Evolutionary conservation across 805 yeast genomes (phyloP), one percentile per base, ranked within the genome.

Genomic region (Yamadazyma akitaensis): DNA sequence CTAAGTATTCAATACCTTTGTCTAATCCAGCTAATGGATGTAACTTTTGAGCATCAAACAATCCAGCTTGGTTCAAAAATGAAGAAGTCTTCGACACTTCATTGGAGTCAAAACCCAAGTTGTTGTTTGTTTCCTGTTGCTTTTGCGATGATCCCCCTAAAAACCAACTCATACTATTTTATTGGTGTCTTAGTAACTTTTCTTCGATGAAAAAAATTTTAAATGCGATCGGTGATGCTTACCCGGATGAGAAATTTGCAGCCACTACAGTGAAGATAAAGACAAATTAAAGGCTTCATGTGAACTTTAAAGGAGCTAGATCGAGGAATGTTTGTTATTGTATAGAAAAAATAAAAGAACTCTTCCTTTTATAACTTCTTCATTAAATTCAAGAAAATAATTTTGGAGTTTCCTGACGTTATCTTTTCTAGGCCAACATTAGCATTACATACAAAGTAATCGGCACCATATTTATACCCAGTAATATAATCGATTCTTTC

Each of bases 11-110:
- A 43, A 94, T 80, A 46, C 90, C 96, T 60, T 84, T 83, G 56
- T 88, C 96, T 53, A 91, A 75, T 13, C 96, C 96, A 1, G 97
- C 97, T 62, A 92, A 74, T 26, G 97, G 97, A 64, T 91, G 97
- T 61, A 91, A 76, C 66, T 76, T 77, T 43, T 84, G 67, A 18
- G 52, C 33, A 60, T 88, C 95, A 49, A 85, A 74, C 8, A 76
- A 76, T 38, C 81, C 80, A 18, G 84, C 84, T 10, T 80, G 70
- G 49, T 79, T 73, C 57, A 87, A 71, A 54, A 85, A 77, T 50
- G 75, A 72, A 32, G 85, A 74, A 16, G 85, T 85, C 60, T 82
- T 87, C 18, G 81, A 60, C 35, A 83, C 82, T 51, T 81, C 74
- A 36, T 76, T 62, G 21, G 89, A 84, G 61, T 85, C 89, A 61